Evolutionary conservation across 2,329 filamentous ascomycete genomes (phyloP), one percentile per base, ranked within the genome.

Genomic region (Alternaria gaisen): DNA sequence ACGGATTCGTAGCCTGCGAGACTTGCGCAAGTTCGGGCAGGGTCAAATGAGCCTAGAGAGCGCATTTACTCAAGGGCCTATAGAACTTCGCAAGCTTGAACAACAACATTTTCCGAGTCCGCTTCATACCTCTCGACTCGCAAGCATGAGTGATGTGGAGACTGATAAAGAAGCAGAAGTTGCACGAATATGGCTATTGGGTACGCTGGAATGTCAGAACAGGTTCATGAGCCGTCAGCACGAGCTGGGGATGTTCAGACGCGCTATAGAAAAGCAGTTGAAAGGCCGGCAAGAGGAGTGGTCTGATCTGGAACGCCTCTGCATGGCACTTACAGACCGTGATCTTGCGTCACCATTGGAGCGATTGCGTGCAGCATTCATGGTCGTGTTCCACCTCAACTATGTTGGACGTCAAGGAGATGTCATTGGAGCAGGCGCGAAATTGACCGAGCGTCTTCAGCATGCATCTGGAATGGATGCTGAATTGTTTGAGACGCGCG

Each of bases 241-340:
- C 36, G 48, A 67, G 14, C 43, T 58, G 3, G 47, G 61, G 4
- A 41, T 67, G 36, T 60, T 73, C 16, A 63, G 56, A 20, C 53
- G 38, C 5, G 64, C 61, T 5, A 36, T 71, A 2, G 63, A 69
- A 40, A 68, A 67, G 51, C 58, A 66, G 10, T 32, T 51, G 10
- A 20, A 26, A 12, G 58, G 53, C 1, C 52, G 46, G 11, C 36
- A 30, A 18, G 20, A 44, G 3, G 12, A 46, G 2, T 66, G 50
- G 63, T 46, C 52, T 1, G 65, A 69, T 20, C 44, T 65, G 30
- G 67, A 72, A 53, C 58, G 38, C 11, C 32, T 72, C 3, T 72
- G 67, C 44, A 66, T 71, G 61, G 58, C 57, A 11, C 62, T 73
- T 9, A 68, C 70, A 28, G 46, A 66, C 18, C 18, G 22, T 11